These are phyloP conservation scores for Kalmusia sp. DNA, from an alignment of 2,329 filamentous ascomycete species.

Conservation along the genomic window DNA sequence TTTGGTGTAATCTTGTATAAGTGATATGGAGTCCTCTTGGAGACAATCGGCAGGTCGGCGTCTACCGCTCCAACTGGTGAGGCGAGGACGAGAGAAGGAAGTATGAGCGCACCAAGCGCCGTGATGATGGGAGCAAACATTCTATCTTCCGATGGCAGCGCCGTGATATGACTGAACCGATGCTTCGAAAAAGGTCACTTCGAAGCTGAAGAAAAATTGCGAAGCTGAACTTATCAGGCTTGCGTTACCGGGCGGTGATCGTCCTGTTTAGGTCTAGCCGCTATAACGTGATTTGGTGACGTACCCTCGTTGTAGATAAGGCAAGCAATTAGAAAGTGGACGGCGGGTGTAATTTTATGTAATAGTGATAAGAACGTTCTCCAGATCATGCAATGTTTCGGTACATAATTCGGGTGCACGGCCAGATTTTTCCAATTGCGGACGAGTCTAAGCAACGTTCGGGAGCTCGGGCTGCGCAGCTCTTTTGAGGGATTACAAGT, in stretches of 20 bases:
- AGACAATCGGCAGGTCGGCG: not conserved
- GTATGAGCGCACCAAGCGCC: not conserved
- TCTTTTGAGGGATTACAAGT: not conserved
- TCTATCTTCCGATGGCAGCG: too few species aligned
- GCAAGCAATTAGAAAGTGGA: too few species aligned
- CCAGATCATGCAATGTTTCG: too few species aligned
- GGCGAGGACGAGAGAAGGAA: not conserved
- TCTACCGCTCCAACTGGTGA: not conserved
- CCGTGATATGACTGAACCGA: not conserved
- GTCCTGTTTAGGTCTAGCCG: not conserved
- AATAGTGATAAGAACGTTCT: too few species aligned
- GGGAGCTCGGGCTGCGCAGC: not conserved
- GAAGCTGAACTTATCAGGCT: not conserved
- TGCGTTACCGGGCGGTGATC: not conserved
- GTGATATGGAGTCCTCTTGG: not conserved
- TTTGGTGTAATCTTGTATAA: constrained; percentile 62
- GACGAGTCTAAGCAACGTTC: not conserved
- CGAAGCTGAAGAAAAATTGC: not conserved
- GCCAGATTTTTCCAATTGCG: too few species aligned
- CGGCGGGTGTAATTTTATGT: not conserved
- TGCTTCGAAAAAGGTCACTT: too few species aligned
- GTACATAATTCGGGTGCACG: too few species aligned
- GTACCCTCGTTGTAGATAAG: not conserved
- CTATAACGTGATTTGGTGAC: not conserved
- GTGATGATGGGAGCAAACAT: not conserved